These are phyloP conservation scores for Fagopyrum esculentum DNA, from an alignment of 148 eudicot species.

Conservation along the genomic window DNA sequence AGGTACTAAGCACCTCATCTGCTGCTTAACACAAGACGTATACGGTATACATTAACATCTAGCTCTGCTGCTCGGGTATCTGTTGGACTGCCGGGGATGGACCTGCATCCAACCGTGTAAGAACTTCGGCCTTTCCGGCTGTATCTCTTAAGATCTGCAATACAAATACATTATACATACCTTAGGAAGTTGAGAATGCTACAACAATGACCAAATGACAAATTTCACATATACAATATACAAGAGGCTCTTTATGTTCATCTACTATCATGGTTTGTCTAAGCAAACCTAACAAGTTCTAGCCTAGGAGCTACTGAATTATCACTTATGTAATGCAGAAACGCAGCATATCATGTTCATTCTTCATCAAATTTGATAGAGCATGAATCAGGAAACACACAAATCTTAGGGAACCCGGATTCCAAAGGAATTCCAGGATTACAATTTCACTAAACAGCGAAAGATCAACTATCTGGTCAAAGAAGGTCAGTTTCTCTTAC, in stretches of 20 bases:
- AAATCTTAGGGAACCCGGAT: too few species aligned
- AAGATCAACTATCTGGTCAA: too few species aligned
- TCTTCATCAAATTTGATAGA: too few species aligned
- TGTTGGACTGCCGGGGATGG: constrained; percentile 31
- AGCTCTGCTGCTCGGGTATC: constrained; percentile 54
- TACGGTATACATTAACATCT: not conserved
- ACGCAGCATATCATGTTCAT: too few species aligned
- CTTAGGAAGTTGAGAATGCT: too few species aligned
- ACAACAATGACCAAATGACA: not conserved
- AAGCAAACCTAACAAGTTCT: not conserved
- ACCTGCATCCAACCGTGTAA: constrained; percentile 44
- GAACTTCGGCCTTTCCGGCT: constrained; percentile 66
- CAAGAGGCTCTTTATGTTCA: not conserved
- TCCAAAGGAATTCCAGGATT: too few species aligned
- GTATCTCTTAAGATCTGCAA: constrained; percentile 76
- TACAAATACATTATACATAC: not conserved
- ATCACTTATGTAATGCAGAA: too few species aligned
- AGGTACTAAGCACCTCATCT: too few species aligned
- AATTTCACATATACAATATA: not conserved
- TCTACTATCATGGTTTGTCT: not conserved
- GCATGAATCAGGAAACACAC: too few species aligned
- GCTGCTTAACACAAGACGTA: too few species aligned
- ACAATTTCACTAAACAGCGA: too few species aligned
- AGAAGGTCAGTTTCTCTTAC: too few species aligned
- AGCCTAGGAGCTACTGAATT: not conserved